Conservation (phyloP, 768 basidiomycete species). For the Termitomyces heimii region DNA sequence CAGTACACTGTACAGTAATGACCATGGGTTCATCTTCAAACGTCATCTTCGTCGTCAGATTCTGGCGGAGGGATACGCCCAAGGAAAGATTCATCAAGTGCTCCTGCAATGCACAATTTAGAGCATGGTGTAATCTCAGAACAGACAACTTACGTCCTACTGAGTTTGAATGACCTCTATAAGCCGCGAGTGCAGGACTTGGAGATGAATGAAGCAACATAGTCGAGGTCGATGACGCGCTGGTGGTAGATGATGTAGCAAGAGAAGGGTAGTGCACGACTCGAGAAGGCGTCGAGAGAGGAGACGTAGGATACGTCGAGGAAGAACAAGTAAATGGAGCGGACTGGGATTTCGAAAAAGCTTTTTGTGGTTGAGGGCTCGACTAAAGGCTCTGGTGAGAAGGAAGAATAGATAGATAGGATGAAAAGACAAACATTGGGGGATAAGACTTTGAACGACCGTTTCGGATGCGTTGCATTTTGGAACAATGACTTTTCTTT, state of each 20-base stretch:
- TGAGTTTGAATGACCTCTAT: conserved; percentile 28
- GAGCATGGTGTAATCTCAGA: neutral
- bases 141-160: conserved; percentile 29
- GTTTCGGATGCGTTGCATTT: conserved; percentile 25
- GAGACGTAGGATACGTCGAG: conserved; percentile 30
- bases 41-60: neutral
- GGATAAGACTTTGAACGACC: conserved; percentile 32
- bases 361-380: conserved; percentile 36
- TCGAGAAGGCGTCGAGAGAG: conserved; percentile 34
- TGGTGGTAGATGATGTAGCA: conserved; percentile 24
- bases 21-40: neutral
- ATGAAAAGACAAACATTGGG: conserved; percentile 26
- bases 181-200: conserved; percentile 37
- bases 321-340: conserved; percentile 23
- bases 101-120: conserved; percentile 18
- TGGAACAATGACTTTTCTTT: conserved; percentile 20
- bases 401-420: neutral
- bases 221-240: conserved; percentile 26
- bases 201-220: conserved; percentile 29
- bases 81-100: conserved; percentile 37
- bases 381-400: conserved; percentile 18
- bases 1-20: neutral
- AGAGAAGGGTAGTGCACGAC: conserved; percentile 29
- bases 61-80: conserved; percentile 11
- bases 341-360: conserved; percentile 34